These are phyloP conservation scores for Clonostachys solani DNA, from an alignment of 2,329 filamentous ascomycete species.

Conservation along the genomic window DNA sequence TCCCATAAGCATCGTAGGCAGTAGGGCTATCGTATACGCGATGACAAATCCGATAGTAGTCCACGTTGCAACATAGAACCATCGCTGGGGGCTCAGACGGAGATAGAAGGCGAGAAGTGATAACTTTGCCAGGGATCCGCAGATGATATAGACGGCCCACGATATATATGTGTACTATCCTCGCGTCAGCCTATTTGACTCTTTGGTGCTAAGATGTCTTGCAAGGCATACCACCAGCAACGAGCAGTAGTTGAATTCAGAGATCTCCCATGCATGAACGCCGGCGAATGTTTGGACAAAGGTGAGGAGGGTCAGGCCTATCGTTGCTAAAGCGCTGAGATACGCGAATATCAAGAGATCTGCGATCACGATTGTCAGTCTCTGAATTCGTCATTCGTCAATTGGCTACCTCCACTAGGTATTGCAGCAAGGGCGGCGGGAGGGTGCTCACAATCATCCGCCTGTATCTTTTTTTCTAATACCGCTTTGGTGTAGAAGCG, in stretches of 20 bases:
- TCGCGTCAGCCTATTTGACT: background rate
- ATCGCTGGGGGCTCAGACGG: conserved; percentile 20
- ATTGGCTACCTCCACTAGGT: no score
- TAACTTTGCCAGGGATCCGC: conserved; percentile 25
- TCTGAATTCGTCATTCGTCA: background rate
- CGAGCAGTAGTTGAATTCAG: no score
- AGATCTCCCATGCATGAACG: no score
- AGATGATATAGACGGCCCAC: conserved; percentile 20
- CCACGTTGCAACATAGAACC: conserved; percentile 18
- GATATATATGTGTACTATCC: conserved; percentile 16
- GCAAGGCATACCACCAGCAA: no score
- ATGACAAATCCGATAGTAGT: conserved; percentile 16
- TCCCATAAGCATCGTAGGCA: conserved; percentile 9
- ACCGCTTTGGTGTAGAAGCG: conserved; percentile 12
- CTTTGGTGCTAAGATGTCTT: background rate
- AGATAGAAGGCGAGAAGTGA: conserved; percentile 27
- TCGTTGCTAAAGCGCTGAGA: no score
- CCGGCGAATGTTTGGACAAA: background rate
- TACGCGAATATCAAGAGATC: no score
- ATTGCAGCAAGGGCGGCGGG: no score
- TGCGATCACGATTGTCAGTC: no score
- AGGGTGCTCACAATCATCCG: conserved; percentile 11
- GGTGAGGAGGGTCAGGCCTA: background rate
- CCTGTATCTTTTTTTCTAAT: conserved; percentile 9
- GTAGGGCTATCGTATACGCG: conserved; percentile 16